Base-by-base conservation (phyloP, 306 rosid genomes). In the Medicago arabica region DNA sequence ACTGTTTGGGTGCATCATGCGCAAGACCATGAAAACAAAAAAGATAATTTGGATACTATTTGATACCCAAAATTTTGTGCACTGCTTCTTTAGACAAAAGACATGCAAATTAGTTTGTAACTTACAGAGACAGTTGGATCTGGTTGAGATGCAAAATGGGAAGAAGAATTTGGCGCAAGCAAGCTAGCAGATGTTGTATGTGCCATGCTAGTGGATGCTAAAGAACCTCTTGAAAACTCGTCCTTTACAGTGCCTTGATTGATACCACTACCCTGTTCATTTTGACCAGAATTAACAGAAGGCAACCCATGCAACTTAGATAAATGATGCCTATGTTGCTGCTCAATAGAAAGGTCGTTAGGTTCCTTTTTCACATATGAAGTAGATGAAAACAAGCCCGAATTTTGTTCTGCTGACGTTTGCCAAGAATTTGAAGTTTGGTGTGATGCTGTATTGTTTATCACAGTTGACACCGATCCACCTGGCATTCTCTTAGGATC, bases 401-500 rank as follows among this genome's bases (percentile, higher is more conserved):
- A 61, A 81, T 16, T 86, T 60, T 89, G 93, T 74, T 93, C 98
- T 44, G 81, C 67, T 59, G 93, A 69, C 10, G 86, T 81, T 71
- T 87, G 90, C 97, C 97, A 88, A 78, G 92, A 68, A 84, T 76
- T 87, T 18, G 88, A 31, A 79, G 81, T 78, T 79, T 85, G 92
- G 49, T 88, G 92, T 67, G 87, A 66, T 75, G 85, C 71, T 67
- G 88, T 36, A 88, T 77, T 91, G 81, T 79, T 87, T 69, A 80
- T 75, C 58, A 79, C 74, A 74, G 85, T 75, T 63, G 90, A 75
- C 75, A 83, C 81, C 59, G 89, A 86, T 74, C 96, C 98, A 79
- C 87, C 86, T n/a, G 85, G 88, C 72, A 79, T 72, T 82, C 90
- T 84, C 87, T 90, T 86, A 53, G 89, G 84, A 83, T 93, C 97